Percentiles rank a stretch among this genome's conserved stretches.
Evolutionary conservation across 1,284 basidiomycete genomes (phyloP).

Genomic region (Sphaerobolus stellatus): DNA sequence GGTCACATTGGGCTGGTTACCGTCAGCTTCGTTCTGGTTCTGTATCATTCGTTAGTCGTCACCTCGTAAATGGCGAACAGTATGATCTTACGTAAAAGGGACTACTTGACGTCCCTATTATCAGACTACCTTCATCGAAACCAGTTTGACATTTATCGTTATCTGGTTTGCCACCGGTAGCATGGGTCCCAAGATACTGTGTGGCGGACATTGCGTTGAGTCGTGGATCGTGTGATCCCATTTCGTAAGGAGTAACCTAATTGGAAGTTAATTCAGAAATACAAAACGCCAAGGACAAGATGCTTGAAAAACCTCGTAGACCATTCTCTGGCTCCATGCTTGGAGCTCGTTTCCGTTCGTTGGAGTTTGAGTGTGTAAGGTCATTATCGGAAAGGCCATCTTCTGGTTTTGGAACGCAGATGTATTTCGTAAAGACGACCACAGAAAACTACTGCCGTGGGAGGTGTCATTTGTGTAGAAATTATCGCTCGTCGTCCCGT

Average conservation of each 20-base stretch:
- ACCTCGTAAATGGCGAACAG: no score
- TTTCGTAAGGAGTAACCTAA: conserved; percentile 62
- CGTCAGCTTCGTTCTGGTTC: no score
- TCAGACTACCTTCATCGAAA: conserved; percentile 65
- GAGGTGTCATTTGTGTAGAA: conserved; percentile 58
- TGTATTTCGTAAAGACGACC: conserved; percentile 51
- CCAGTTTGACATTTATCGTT: conserved; percentile 59
- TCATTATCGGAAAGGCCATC: conserved; percentile 58
- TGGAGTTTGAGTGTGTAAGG: conserved; percentile 52
- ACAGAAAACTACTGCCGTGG: conserved; percentile 65
- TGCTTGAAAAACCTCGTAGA: conserved; percentile 74
- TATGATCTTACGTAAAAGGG: no score
- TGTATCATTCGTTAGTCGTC: no score
- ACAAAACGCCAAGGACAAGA: no score
- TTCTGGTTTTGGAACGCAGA: conserved; percentile 45
- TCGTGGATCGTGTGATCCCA: conserved; percentile 67
- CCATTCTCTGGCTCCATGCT: conserved; percentile 37
- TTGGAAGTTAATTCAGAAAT: no score
- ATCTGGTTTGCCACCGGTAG: conserved; percentile 48
- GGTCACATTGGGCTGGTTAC: no score
- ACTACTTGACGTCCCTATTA: conserved; percentile 65
- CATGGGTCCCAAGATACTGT: conserved; percentile 57
- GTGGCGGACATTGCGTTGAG: conserved; percentile 61
- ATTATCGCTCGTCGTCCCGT: conserved; percentile 53
- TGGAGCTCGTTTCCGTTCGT: conserved; percentile 40